Evolutionary conservation across 2,329 filamentous ascomycete genomes (phyloP).

Genomic region (Coniochaeta sp.): DNA sequence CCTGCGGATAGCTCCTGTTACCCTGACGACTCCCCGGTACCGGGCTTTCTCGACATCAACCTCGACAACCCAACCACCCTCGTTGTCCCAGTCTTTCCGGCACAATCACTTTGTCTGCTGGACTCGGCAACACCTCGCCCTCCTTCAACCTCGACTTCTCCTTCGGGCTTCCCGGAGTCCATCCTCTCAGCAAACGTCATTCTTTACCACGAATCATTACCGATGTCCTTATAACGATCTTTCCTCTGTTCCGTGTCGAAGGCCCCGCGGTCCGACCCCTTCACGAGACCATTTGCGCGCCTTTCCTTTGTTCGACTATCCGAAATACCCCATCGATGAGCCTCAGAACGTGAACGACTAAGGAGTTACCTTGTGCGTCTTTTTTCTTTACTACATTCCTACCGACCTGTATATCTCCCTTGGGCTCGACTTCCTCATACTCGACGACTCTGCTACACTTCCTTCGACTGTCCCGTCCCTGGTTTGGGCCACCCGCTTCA

Average conservation of each 20-base stretch:
- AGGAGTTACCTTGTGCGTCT: slow-evolving; percentile 25
- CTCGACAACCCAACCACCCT: neutral
- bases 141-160: neutral
- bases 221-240: slow-evolving; percentile 37
- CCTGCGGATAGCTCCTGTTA: neutral
- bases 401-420: slow-evolving; percentile 19
- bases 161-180: slow-evolving; percentile 3
- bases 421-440: slow-evolving; percentile 6
- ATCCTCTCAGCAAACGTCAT: slow-evolving; percentile 14
- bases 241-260: slow-evolving; percentile 15
- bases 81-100: neutral
- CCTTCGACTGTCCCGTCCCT: neutral
- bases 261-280: slow-evolving; percentile 14
- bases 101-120: neutral
- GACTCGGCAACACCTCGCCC: slow-evolving; percentile 5
- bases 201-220: slow-evolving; percentile 20
- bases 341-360: slow-evolving; percentile 37
- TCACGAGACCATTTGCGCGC: slow-evolving; percentile 18
- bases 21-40: neutral
- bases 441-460: neutral
- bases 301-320: slow-evolving; percentile 28
- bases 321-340: slow-evolving; percentile 35
- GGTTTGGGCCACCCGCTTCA: neutral
- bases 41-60: neutral
- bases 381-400: slow-evolving; percentile 15